Evolutionary conservation across 352 stramenopile genomes (phyloP).

Genomic region (Globisporangium heterothallicum): DNA sequence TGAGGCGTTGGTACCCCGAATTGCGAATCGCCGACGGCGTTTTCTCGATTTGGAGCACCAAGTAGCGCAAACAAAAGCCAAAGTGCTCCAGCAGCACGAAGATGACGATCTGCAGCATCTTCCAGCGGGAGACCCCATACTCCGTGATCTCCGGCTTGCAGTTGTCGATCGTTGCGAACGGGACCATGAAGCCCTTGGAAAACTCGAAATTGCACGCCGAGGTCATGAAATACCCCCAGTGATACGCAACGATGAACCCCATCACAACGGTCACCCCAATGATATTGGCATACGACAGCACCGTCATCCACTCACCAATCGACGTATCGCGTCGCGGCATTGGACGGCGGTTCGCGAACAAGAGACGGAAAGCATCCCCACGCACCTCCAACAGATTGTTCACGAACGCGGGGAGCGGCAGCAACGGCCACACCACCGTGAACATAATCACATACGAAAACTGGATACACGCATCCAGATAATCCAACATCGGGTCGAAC

Average conservation of each 20-base stretch:
- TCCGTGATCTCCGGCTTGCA: slow-evolving; percentile 13
- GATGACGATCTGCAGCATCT: slow-evolving; percentile 76
- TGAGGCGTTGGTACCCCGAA: slow-evolving; percentile 67
- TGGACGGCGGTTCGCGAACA: slow-evolving; percentile 73
- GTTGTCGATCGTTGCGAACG: slow-evolving; percentile 53
- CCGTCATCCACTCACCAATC: slow-evolving; percentile 81
- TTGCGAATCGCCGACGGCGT: slow-evolving; percentile 65
- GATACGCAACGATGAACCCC: slow-evolving; percentile 79
- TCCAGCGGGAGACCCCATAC: slow-evolving; percentile 38
- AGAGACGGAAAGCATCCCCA: slow-evolving; percentile 72
- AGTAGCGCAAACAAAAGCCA: slow-evolving; percentile 76
- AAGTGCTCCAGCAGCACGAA: slow-evolving; percentile 82
- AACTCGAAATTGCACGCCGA: slow-evolving; percentile 71
- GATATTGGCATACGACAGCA: slow-evolving; percentile 83
- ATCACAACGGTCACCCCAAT: slow-evolving; percentile 80
- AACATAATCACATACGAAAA: slow-evolving; percentile 91
- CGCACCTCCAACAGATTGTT: slow-evolving; percentile 87
- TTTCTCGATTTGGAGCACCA: slow-evolving; percentile 79
- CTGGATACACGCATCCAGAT: slow-evolving; percentile 85
- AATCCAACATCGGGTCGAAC: slow-evolving; percentile 83
- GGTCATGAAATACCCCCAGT: slow-evolving; percentile 75
- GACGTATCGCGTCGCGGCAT: slow-evolving; percentile 79
- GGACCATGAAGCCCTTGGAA: slow-evolving; percentile 60
- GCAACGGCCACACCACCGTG: slow-evolving; percentile 83
- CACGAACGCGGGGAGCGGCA: slow-evolving; percentile 81